Evolutionary conservation across 2,329 filamentous ascomycete genomes (phyloP).

Genomic region (Xylaria sp.): DNA sequence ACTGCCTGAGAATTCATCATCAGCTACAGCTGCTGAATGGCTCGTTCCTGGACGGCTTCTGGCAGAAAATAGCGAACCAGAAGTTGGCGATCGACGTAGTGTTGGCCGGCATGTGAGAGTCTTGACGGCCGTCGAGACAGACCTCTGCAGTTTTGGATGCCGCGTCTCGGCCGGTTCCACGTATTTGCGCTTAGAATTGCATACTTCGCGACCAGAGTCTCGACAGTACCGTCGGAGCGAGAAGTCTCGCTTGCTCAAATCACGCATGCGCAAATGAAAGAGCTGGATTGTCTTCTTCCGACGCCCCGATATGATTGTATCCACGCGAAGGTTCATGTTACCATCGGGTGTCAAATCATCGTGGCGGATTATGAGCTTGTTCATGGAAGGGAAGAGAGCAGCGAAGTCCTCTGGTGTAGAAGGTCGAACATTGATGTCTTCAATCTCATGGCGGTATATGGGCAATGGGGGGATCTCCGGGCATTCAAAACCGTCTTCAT

Average conservation of each 20-base stretch:
- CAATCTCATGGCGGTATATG: conserved; percentile 69
- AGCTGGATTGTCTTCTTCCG: conserved; percentile 78
- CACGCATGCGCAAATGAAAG: conserved; percentile 95
- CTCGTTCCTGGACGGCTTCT: conserved; percentile 53
- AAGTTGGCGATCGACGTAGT: conserved; percentile 53
- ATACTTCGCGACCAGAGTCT: conserved; percentile 92
- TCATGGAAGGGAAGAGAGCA: conserved; percentile 84
- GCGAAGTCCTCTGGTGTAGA: conserved; percentile 86
- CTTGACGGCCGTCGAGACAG: conserved; percentile 62
- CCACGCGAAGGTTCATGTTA: conserved; percentile 95
- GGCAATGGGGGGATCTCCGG: conserved; percentile 65
- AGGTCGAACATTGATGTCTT: conserved; percentile 74
- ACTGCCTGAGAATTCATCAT: conserved; percentile 49
- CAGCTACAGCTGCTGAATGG: conserved; percentile 47
- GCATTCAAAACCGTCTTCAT: conserved; percentile 51
- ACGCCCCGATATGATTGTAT: conserved; percentile 76
- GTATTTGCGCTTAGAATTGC: conserved; percentile 81
- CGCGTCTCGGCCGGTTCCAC: conserved; percentile 59
- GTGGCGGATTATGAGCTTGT: conserved; percentile 84
- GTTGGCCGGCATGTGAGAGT: conserved; percentile 54
- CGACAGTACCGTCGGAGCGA: conserved; percentile 91
- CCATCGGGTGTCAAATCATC: conserved; percentile 91
- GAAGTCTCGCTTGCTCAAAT: conserved; percentile 86
- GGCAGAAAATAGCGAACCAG: conserved; percentile 47
- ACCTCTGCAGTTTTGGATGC: conserved; percentile 58